These are phyloP conservation scores for Aspergillus neotritici DNA, from an alignment of 2,329 filamentous ascomycete species.

Conservation along the genomic window DNA sequence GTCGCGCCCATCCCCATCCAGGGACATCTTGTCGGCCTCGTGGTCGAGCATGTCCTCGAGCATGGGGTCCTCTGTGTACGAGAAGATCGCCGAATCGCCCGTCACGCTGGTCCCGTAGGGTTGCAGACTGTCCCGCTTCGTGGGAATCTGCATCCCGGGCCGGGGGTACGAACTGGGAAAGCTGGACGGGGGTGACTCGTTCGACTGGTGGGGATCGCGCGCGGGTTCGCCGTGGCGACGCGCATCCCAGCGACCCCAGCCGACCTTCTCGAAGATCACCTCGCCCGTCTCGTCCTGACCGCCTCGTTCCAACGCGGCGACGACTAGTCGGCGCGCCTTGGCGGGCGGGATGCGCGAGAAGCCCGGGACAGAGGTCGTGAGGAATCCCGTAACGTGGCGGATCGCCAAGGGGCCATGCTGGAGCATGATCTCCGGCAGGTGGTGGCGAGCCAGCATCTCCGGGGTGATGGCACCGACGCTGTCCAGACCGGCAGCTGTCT, in stretches of 20 bases:
- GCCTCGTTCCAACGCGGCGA: conserved; percentile 83
- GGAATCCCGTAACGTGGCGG: conserved; percentile 88
- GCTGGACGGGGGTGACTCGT: conserved; percentile 48
- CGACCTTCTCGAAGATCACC: conserved; percentile 78
- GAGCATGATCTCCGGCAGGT: conserved; percentile 85
- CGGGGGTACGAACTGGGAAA: conserved; percentile 42
- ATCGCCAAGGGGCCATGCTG: conserved; percentile 88
- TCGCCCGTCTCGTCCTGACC: conserved; percentile 53
- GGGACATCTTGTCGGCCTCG: conserved; percentile 93
- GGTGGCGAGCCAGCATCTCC: conserved; percentile 76
- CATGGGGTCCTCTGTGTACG: conserved; percentile 49
- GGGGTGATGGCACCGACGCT: conserved; percentile 78
- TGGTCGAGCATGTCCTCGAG: conserved; percentile 60
- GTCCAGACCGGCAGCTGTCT: conserved; percentile 54
- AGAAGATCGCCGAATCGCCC: conserved; percentile 69
- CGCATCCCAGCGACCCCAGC: conserved; percentile 95
- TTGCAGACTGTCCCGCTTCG: conserved; percentile 30
- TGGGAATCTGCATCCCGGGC: conserved; percentile 46
- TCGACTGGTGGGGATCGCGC: conserved; percentile 23
- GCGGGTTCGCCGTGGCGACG: conserved; percentile 60
- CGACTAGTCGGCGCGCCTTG: conserved; percentile 84
- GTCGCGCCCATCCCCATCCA: conserved; percentile 59
- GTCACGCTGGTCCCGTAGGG: conserved; percentile 58
- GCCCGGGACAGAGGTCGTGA: conserved; percentile 87
- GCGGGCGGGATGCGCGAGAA: conserved; percentile 83